These are phyloP conservation scores for Solanum clarkiae DNA, from an alignment of 257 asterid species.

Conservation along the genomic window DNA sequence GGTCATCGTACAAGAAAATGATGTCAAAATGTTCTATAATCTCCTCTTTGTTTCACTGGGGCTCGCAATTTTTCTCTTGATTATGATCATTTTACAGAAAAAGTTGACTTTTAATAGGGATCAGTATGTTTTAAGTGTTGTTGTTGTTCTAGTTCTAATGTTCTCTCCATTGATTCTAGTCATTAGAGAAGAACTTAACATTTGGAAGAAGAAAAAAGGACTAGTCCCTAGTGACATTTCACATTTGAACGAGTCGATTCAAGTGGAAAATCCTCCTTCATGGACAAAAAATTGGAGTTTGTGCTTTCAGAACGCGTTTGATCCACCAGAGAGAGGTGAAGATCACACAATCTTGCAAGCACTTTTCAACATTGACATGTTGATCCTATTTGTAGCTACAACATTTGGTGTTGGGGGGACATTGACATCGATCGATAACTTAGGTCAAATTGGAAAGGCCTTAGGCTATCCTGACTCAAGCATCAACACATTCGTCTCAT, in stretches of 20 bases:
- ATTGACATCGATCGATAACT: slow-evolving; percentile 38
- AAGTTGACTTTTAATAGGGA: not conserved
- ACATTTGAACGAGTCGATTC: not conserved
- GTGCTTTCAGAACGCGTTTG: slow-evolving; percentile 11
- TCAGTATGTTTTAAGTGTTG: slow-evolving; percentile 5
- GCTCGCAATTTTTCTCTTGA: slow-evolving; percentile 27
- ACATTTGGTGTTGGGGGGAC: slow-evolving; percentile 45
- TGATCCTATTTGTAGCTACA: slow-evolving; percentile 21
- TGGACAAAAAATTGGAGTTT: not conserved
- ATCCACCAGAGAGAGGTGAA: slow-evolving; percentile 33
- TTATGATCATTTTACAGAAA: slow-evolving; percentile 17
- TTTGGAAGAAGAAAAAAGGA: slow-evolving; percentile 3
- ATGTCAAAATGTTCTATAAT: slow-evolving; percentile 23
- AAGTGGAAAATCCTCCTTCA: not conserved
- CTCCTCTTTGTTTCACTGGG: slow-evolving; percentile 27
- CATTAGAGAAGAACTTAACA: slow-evolving; percentile 7
- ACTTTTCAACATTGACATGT: slow-evolving; percentile 36
- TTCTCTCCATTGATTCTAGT: slow-evolving; percentile 18
- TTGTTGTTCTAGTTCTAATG: slow-evolving; percentile 3
- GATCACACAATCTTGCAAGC: slow-evolving; percentile 46
- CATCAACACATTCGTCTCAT: slow-evolving; percentile 37
- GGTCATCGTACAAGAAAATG: slow-evolving; percentile 11
- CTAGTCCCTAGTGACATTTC: not conserved
- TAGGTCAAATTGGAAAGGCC: slow-evolving; percentile 48
- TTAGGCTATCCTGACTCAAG: slow-evolving; percentile 30